Percentiles rank a stretch among this genome's conserved stretches.
These are phyloP conservation scores for Syzygium aromaticum DNA, from an alignment of 345 rosid species.

Conservation along the genomic window DNA sequence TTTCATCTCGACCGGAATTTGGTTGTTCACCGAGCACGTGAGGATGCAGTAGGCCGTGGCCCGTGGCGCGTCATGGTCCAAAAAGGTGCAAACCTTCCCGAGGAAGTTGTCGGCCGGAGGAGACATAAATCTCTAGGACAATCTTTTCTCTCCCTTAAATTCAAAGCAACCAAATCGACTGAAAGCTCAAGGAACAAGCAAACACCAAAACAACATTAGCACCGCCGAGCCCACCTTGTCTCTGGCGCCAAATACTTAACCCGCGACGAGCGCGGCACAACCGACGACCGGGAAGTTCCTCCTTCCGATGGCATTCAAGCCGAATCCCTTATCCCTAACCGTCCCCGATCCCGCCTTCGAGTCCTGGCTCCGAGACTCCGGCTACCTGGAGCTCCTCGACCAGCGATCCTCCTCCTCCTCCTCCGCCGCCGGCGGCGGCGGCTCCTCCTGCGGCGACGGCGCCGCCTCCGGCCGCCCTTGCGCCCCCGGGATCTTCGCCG, in stretches of 20 bases:
- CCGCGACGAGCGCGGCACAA: neutral
- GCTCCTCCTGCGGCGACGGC: constrained; percentile 14
- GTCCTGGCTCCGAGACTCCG: constrained; percentile 92
- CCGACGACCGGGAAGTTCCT: neutral
- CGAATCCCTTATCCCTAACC: constrained; percentile 66
- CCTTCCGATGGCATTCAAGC: constrained; percentile 22
- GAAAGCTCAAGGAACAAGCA: too few relatives aligned
- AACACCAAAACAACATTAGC: neutral
- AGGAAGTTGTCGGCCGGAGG: too few relatives aligned
- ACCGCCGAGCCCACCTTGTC: neutral
- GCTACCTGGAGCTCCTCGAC: constrained; percentile 86
- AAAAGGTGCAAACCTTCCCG: too few relatives aligned
- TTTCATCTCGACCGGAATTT: too few relatives aligned
- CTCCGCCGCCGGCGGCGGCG: constrained; percentile 9
- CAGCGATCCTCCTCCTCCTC: constrained; percentile 28
- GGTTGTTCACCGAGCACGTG: too few relatives aligned
- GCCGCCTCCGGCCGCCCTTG: constrained; percentile 15
- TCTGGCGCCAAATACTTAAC: neutral
- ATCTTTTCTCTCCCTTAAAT: neutral
- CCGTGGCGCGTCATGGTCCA: too few relatives aligned
- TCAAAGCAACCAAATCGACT: neutral
- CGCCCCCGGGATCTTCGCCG: constrained; percentile 30
- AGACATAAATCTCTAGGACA: neutral
- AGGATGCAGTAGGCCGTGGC: too few relatives aligned
- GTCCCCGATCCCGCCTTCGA: constrained; percentile 79